Base-by-base conservation (phyloP, 441 rosid species). In the Jatropha multifida region DNA sequence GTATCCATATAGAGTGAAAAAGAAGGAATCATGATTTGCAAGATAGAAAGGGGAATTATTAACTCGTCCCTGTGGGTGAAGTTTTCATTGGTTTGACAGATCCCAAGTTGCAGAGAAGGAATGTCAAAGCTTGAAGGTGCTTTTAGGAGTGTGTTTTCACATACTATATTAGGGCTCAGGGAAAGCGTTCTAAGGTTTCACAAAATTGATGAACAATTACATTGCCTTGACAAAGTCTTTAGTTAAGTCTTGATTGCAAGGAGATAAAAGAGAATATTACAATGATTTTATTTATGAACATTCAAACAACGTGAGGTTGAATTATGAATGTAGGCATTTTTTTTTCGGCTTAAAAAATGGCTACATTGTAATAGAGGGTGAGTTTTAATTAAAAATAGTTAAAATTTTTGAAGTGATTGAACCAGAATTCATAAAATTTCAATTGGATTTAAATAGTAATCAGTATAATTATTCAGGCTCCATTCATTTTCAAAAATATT, bases 1-100 rank as follows among this genome's bases (percentile, higher is more conserved):
- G 70, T 91, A 90, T 84, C 98, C 99, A 8, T 87, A 89, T 82
- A 44, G 65, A 65, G 85, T 80, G 65, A 91, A 90, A 80, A 89
- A 79, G 94, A 95, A 93, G 90, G 93, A 90, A 83, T 76, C 80
- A 23, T 91, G 79, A 80, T 77, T 51, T n/a, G 4, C 0, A 66
- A 46, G 11, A 5, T 44, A 7, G 20, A 6, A 12, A 9, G 65
- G 61, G 80, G 65, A 62, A 18, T 38, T 17, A 15, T 54, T 52
- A 46, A 38, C 64, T n/a, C 17, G 4, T n/a, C 71, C 69, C 23
- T 10, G 6, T 18, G 44, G 51, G 18, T 49, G 32, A 9, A 18
- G 27, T 65, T 70, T 73, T 64, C 38, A 41, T 74, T 60, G 42
- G 38, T 60, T 60, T 70, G 15, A 32, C 58, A 13, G 7, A 11